Percentiles rank a stretch among this genome's conserved stretches.
Evolutionary conservation across 805 yeast species (phyloP).

Genomic region (Candida arabinofermentans): DNA sequence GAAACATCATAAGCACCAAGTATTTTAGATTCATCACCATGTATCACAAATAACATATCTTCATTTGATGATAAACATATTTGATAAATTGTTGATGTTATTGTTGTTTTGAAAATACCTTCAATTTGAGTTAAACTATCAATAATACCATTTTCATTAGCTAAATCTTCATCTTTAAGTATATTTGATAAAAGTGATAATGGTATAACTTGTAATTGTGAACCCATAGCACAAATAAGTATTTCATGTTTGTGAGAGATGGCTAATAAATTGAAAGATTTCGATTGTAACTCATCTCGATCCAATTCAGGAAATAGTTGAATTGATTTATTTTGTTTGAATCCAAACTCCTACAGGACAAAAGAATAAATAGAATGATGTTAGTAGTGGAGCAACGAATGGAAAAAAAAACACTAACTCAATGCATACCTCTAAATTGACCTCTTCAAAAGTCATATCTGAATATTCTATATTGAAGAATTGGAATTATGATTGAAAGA

Average conservation of each 20-base stretch:
- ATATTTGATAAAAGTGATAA: background rate
- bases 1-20: slow-evolving; percentile 3
- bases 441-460: background rate
- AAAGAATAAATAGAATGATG: too few relatives aligned
- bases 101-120: background rate
- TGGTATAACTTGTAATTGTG: slow-evolving; percentile 17
- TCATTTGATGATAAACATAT: slow-evolving; percentile 21
- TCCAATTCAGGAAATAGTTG: slow-evolving; percentile 19
- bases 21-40: background rate
- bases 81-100: slow-evolving; percentile 13
- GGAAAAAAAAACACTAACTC: background rate
- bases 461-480: too few relatives aligned
- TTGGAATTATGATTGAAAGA: too few relatives aligned
- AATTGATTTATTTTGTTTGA: slow-evolving; percentile 24
- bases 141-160: slow-evolving; percentile 6
- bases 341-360: slow-evolving; percentile 25
- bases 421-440: background rate
- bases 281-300: background rate
- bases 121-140: slow-evolving; percentile 1
- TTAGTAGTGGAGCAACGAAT: too few relatives aligned
- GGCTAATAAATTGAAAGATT: slow-evolving; percentile 17
- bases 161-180: slow-evolving; percentile 12
- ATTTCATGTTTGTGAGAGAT: slow-evolving; percentile 16
- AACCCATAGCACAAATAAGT: slow-evolving; percentile 20
- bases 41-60: slow-evolving; percentile 13